Evolutionary conservation across 352 stramenopile genomes (phyloP).

Genomic region (Phytophthora pseudosyringae): DNA sequence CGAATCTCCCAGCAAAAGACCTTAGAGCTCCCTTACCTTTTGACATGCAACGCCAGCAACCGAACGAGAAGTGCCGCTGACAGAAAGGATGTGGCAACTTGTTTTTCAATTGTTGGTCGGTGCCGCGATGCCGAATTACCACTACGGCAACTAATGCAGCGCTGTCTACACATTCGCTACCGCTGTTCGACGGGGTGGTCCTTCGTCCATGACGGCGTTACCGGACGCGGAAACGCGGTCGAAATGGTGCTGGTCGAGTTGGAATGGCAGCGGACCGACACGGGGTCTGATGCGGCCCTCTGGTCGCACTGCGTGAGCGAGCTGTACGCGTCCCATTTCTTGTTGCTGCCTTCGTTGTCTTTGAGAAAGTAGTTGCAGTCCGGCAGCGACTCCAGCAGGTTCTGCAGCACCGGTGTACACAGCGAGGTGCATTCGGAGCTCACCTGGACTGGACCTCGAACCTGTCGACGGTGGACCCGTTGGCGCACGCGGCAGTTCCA

Average conservation of each 20-base stretch:
- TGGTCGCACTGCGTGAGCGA: constrained; percentile 13
- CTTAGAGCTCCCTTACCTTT: too few species aligned
- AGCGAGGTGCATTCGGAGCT: constrained; percentile 2
- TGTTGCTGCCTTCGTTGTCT: constrained; percentile 15
- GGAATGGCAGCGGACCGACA: constrained; percentile 9
- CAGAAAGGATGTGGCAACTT: too few species aligned
- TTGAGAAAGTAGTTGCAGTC: constrained; percentile 18
- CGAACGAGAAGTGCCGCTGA: too few species aligned
- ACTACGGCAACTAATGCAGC: neutral
- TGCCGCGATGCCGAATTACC: neutral
- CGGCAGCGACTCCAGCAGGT: constrained; percentile 12
- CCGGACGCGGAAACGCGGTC: constrained; percentile 14
- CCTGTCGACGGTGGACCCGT: neutral
- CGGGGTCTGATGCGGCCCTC: neutral
- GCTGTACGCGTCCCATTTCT: constrained; percentile 10
- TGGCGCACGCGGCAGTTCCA: neutral
- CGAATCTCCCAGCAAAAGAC: too few species aligned
- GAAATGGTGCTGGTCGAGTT: constrained; percentile 5
- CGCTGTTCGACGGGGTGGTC: constrained; percentile 2
- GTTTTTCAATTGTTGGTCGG: too few species aligned
- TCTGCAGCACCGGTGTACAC: constrained; percentile 4
- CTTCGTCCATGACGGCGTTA: constrained; percentile 14
- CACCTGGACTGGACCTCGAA: neutral
- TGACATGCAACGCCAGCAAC: too few species aligned
- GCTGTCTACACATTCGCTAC: constrained; percentile 14